phyloP scores from a whole-genome alignment of 2,329 filamentous ascomycete species.

The Cryphonectria radicalis region DNA sequence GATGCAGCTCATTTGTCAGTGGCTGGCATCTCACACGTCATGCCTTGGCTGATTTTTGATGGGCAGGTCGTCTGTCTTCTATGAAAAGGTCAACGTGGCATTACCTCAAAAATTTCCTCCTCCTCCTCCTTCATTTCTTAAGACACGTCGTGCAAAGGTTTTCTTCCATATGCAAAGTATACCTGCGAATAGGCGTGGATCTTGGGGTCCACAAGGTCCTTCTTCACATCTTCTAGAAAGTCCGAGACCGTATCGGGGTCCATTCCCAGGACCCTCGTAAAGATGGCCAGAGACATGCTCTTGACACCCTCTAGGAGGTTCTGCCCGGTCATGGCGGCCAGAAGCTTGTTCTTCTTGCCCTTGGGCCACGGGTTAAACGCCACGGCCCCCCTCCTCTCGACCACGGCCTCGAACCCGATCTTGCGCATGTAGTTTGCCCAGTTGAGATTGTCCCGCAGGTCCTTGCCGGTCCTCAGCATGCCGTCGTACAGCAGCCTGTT shows the following conservation, averaged over 20 bases:
- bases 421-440: constrained; percentile 38
- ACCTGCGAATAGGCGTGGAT: constrained; percentile 41
- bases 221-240: constrained; percentile 39
- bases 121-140: no score
- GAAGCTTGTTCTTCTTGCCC: constrained; percentile 40
- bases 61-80: neutral
- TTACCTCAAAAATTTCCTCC: neutral
- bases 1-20: neutral
- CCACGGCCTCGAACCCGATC: constrained; percentile 39
- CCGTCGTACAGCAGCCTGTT: constrained; percentile 40
- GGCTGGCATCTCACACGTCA: neutral
- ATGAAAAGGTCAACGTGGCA: neutral
- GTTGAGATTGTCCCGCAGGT: constrained; percentile 37
- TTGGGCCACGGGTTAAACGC: constrained; percentile 44
- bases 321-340: constrained; percentile 39
- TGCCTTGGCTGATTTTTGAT: neutral
- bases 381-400: constrained; percentile 38
- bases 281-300: constrained; percentile 39
- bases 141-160: constrained; percentile 8
- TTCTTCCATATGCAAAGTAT: constrained; percentile 34
- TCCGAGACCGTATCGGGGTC: constrained; percentile 33
- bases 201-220: constrained; percentile 38
- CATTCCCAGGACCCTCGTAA: constrained; percentile 39
- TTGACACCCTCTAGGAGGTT: constrained; percentile 39
- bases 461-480: constrained; percentile 34